Evolutionary conservation across 106 monocot species (phyloP), one percentile per base, ranked within the genome.

Genomic region (Dioscorea dumetorum): DNA sequence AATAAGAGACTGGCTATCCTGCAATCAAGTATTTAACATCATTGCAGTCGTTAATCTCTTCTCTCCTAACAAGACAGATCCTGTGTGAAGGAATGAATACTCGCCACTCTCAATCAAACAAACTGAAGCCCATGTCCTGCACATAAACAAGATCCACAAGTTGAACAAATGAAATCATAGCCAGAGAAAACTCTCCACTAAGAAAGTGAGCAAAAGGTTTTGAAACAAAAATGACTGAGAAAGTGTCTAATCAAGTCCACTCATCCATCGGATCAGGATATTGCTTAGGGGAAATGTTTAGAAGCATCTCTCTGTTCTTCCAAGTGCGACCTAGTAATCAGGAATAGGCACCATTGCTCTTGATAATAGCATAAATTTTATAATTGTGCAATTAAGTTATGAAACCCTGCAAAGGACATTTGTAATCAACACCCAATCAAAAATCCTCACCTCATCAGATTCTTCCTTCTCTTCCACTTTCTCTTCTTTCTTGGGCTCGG

Each of bases 391-490:
- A 51, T 51, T 12, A 4, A 51, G 51, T 51, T 17, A 1, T 1
- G 51, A 51, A 51, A 51, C 17, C 51, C 17, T 4, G 4, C 12
- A 51, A 51, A 51, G 51, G 51, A 54, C 9, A 54, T 54, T 0
- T 54, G 18, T 13, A 18, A 54, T 54, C 19, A 19, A 54, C 15
- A 19, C 2, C 54, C 15, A 54, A 54, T 34, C 33, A 15, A 11
- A 23, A 66, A 63, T 19, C 2, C 80, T 76, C 71, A 80, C 80
- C 14, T 80, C 80, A 48, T 80, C 80, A 2, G 80, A 80, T 31
- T 75, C 80, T 71, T 80, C 80, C 67, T 80, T 80, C 62, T 80
- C 80, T 48, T 80, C 80, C 5, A 67, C 75, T 64, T 80, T 80
- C 75, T 80, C 75, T 34, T 74, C 79, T 69, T 80, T 73, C 24